These are phyloP conservation scores for Phytophthora foliorum DNA, from an alignment of 352 stramenopile genomes.

Conservation along the genomic window DNA sequence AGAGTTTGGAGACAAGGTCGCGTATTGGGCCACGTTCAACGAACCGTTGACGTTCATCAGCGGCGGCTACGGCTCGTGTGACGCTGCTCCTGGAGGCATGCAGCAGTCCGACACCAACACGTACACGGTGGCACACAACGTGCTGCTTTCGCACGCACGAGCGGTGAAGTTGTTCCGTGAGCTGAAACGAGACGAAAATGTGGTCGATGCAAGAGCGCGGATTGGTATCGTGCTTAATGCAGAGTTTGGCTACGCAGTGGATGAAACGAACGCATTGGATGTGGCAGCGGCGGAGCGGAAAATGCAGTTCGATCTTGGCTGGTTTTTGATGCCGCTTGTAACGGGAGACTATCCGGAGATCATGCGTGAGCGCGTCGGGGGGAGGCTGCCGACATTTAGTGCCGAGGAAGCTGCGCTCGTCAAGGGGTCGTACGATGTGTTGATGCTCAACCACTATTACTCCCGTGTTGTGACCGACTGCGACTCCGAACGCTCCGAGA, in stretches of 20 bases:
- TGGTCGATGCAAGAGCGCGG: slow-evolving; percentile 54
- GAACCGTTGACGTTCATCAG: slow-evolving; percentile 92
- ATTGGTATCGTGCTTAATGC: slow-evolving; percentile 95
- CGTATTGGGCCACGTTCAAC: slow-evolving; percentile 97
- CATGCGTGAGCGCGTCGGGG: slow-evolving; percentile 88
- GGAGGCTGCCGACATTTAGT: slow-evolving; percentile 90
- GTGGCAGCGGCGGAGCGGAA: slow-evolving; percentile 79
- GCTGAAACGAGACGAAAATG: slow-evolving; percentile 57
- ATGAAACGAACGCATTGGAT: slow-evolving; percentile 56
- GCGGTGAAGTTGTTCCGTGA: slow-evolving; percentile 90
- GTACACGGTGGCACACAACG: slow-evolving; percentile 86
- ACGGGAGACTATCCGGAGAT: slow-evolving; percentile 93
- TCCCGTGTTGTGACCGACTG: slow-evolving; percentile 65
- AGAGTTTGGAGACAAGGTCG: slow-evolving; percentile 93
- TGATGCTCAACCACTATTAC: slow-evolving; percentile 96
- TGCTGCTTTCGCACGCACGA: slow-evolving; percentile 91
- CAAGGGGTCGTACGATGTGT: slow-evolving; percentile 92
- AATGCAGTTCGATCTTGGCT: slow-evolving; percentile 93
- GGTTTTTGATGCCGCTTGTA: slow-evolving; percentile 94
- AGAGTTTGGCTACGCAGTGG: slow-evolving; percentile 81
- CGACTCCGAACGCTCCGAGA: slow-evolving; percentile 36
- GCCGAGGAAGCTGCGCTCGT: slow-evolving; percentile 74
- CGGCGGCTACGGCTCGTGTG: slow-evolving; percentile 87
- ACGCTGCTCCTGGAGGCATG: slow-evolving; percentile 42
- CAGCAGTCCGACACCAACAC: slow-evolving; percentile 48